Conservation (phyloP, 148 eudicot genomes). For the Hydrangea macrophylla region DNA sequence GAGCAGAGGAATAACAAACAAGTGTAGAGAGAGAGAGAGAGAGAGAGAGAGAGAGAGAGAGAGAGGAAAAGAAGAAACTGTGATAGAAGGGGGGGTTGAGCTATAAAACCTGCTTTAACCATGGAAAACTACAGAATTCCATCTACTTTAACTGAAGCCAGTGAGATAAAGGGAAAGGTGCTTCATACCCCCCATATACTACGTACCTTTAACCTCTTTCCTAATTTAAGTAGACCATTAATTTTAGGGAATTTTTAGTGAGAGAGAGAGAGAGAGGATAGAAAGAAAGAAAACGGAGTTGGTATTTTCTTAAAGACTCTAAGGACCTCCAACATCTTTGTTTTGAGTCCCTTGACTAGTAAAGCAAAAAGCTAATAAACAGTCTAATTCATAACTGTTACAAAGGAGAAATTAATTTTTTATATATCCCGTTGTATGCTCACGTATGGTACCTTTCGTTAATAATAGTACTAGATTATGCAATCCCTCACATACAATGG, state of each 20-base stretch:
- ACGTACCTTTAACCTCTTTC: constrained; percentile 37
- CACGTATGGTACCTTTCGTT: no score
- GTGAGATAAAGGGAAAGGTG: constrained; percentile 50
- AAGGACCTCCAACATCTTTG: constrained; percentile 15
- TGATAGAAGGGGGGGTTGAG: constrained; percentile 20
- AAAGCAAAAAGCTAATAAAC: constrained; percentile 36
- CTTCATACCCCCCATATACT: constrained; percentile 11
- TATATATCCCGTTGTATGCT: no score
- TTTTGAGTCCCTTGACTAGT: constrained; percentile 29
- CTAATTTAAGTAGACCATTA: constrained; percentile 27
- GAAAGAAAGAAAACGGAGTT: not conserved
- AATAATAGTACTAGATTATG: no score
- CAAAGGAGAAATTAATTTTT: no score
- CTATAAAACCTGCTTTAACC: constrained; percentile 59
- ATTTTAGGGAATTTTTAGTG: constrained; percentile 16
- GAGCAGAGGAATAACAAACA: not conserved
- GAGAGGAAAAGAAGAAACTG: constrained; percentile 18
- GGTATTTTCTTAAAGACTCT: constrained; percentile 6
- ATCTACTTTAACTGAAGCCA: constrained; percentile 63
- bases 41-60: constrained; percentile 22
- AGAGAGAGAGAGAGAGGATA: constrained; percentile 20
- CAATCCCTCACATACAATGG: no score
- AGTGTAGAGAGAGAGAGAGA: constrained; percentile 11
- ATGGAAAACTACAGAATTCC: constrained; percentile 44
- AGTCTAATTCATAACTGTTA: constrained; percentile 10